Conservation (phyloP, 305 asterid genomes). For the Fraxinus nigra region DNA sequence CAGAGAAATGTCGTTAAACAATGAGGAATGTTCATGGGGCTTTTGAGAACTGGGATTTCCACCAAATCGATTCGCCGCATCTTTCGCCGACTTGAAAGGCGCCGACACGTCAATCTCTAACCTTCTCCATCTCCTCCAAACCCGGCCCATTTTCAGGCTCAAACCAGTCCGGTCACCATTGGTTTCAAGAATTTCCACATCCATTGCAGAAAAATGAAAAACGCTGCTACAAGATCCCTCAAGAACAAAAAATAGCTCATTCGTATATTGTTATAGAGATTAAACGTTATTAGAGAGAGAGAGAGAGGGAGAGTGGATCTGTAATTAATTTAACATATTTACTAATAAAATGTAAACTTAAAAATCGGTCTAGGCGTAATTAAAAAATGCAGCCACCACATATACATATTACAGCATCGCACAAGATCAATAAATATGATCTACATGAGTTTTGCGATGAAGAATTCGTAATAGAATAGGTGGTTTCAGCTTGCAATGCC, state of each 20-base stretch:
- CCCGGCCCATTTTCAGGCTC: constrained; percentile 18
- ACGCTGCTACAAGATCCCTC: neutral
- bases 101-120: constrained; percentile 83
- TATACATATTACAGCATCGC: neutral
- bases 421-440: neutral
- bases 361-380: no score
- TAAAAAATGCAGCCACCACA: neutral
- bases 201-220: constrained; percentile 21
- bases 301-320: no score
- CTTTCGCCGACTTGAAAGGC: constrained; percentile 89
- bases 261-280: neutral
- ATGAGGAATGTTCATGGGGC: constrained; percentile 21
- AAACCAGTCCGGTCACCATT: constrained; percentile 22
- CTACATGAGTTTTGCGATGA: neutral
- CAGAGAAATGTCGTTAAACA: neutral
- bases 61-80: constrained; percentile 83
- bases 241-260: neutral
- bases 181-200: constrained; percentile 23
- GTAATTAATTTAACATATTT: no score
- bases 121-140: constrained; percentile 27
- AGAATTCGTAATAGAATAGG: neutral
- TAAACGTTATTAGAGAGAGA: no score
- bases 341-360: no score
- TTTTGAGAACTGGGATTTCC: constrained; percentile 64
- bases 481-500: neutral